Percentiles rank a stretch among this genome's conserved stretches.
Conservation (phyloP, 148 eudicot species). For the Nepenthes gracilis region DNA sequence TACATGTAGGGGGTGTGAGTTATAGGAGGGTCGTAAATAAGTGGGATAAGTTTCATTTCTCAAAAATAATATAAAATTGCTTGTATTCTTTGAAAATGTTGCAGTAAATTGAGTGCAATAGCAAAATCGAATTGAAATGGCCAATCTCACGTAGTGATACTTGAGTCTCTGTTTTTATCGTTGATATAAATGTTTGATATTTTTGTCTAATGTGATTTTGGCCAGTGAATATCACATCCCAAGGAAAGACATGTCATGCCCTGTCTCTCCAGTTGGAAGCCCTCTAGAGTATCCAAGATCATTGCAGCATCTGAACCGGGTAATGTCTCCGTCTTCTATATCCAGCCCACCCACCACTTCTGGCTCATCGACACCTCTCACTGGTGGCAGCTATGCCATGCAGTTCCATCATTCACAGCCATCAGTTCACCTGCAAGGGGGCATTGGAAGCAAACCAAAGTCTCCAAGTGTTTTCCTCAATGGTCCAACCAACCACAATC, state of each 20-base stretch:
- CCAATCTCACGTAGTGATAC: no score
- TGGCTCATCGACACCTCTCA: conserved; percentile 85
- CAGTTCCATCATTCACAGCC: conserved; percentile 55
- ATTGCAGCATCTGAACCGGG: conserved; percentile 67
- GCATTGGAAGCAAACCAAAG: conserved; percentile 35
- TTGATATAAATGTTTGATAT: neutral
- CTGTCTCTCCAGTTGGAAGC: conserved; percentile 95
- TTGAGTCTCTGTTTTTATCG: no score
- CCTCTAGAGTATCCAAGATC: conserved; percentile 74
- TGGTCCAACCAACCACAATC: conserved; percentile 47
- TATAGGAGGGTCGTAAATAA: no score
- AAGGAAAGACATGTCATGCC: conserved; percentile 67
- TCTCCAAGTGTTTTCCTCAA: conserved; percentile 41
- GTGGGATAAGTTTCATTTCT: no score
- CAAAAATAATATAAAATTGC: neutral
- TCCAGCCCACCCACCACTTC: conserved; percentile 80
- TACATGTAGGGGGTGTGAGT: no score
- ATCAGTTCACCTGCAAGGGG: conserved; percentile 43
- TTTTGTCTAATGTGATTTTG: neutral
- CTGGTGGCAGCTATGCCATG: conserved; percentile 52
- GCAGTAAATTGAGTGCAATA: no score
- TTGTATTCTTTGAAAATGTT: neutral
- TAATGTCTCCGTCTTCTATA: conserved; percentile 81
- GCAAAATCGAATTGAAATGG: no score
- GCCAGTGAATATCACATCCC: conserved; percentile 62